phyloP scores from a whole-genome alignment of 2,329 filamentous ascomycete species.

The Huntiella moniliformis region DNA sequence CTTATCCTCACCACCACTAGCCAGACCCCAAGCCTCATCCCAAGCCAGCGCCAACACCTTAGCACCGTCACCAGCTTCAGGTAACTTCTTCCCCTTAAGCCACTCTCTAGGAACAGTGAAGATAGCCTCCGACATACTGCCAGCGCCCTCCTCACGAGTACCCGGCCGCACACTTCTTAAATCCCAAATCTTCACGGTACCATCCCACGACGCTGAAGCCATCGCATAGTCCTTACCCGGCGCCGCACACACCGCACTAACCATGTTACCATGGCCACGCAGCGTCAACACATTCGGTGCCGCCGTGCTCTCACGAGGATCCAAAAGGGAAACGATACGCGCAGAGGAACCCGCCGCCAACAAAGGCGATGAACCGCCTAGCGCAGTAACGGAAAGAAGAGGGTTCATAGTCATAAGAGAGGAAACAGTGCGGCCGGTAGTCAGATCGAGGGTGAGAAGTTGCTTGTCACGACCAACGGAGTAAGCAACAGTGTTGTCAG shows the following conservation, averaged over 20 bases:
- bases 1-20: constrained; percentile 86
- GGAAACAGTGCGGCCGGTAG: constrained; percentile 60
- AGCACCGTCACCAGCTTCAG: constrained; percentile 57
- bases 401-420: constrained; percentile 70
- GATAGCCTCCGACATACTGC: constrained; percentile 53
- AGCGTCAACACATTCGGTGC: constrained; percentile 77
- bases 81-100: constrained; percentile 42
- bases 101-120: constrained; percentile 60
- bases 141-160: constrained; percentile 37
- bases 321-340: constrained; percentile 79
- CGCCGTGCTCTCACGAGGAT: constrained; percentile 62
- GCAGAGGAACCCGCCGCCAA: constrained; percentile 63
- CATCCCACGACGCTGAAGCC: constrained; percentile 78
- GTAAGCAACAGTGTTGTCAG: constrained; percentile 77
- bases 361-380: constrained; percentile 32
- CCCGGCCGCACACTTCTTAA: constrained; percentile 50
- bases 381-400: constrained; percentile 57
- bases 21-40: constrained; percentile 73
- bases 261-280: constrained; percentile 66
- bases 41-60: constrained; percentile 84
- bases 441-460: constrained; percentile 76
- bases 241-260: constrained; percentile 26
- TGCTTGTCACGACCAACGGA: constrained; percentile 83
- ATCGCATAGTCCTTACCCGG: constrained; percentile 62
- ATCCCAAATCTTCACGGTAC: constrained; percentile 88